Conservation (phyloP, 768 basidiomycete species). For the Tricholoma sp. region DNA sequence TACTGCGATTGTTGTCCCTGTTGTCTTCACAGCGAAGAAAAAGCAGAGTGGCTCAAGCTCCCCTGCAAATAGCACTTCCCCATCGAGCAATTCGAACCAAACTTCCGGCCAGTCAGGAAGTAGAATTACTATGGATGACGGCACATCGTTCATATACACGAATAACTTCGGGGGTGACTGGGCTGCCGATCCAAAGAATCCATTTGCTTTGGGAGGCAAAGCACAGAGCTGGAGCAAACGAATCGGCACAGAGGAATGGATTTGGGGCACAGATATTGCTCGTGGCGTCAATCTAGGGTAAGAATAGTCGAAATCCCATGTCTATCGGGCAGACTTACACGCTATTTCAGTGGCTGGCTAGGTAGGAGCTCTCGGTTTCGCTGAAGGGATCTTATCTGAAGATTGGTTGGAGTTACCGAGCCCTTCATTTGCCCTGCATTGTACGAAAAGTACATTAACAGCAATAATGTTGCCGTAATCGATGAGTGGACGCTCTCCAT, state of each 20-base stretch:
- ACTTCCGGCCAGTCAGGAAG: constrained; percentile 64
- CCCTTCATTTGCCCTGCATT: constrained; percentile 57
- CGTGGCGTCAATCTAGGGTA: constrained; percentile 57
- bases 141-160: constrained; percentile 70
- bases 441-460: constrained; percentile 50
- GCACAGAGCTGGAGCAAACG: constrained; percentile 78
- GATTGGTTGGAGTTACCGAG: constrained; percentile 61
- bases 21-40: constrained; percentile 11
- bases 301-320: constrained; percentile 13
- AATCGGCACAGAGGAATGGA: constrained; percentile 67
- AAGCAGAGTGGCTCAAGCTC: constrained; percentile 12
- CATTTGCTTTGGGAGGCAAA: constrained; percentile 69
- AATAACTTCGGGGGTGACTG: constrained; percentile 82
- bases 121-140: constrained; percentile 64
- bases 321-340: background rate
- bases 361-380: constrained; percentile 20
- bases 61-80: constrained; percentile 3
- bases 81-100: constrained; percentile 10
- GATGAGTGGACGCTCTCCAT: constrained; percentile 68
- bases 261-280: constrained; percentile 59
- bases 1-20: constrained; percentile 5
- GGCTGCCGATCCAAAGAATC: constrained; percentile 66
- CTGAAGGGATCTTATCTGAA: constrained; percentile 45
- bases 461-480: constrained; percentile 21
- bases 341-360: constrained; percentile 37